Evolutionary conservation across 352 stramenopile species (phyloP), one percentile per base, ranked within the genome.

Genomic region (Pythium dissotocum): DNA sequence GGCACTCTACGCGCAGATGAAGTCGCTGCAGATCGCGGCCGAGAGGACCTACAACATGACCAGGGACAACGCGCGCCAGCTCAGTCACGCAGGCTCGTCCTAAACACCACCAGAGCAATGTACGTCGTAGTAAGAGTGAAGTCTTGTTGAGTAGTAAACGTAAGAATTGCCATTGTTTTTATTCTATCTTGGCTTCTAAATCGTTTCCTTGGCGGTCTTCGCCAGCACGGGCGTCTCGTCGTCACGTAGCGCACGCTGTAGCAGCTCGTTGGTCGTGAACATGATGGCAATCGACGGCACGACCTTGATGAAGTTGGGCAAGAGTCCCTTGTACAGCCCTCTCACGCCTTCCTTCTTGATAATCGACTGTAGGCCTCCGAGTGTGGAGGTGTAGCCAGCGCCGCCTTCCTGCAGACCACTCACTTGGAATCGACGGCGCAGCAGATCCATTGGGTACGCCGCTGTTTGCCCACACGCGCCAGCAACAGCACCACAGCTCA

Each of bases 241-340:
- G 1, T 49, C 55, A 35, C 44, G 9, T n/a, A 58, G 36, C 9
- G 55, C 57, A 26, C 82, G 80, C 65, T 91, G 80, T 53, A 93
- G 81, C 63, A 88, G 56, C 67, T 93, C 82, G 64, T 91, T 93
- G 40, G 82, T 86, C 46, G 85, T 90, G 67, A 93, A 91, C 80
- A 90, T 90, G 71, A 93, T 90, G 48, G 87, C 87, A 35, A 91
- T 86, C 32, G 83, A 91, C 59, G 84, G 87, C 63, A 91, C 79
- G 54, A 94, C 80, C 65, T 91, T 91, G 46, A 92, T 78, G 61
- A 90, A 85, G 62, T 93, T 94, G 14, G 83, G 81, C 52, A 74
- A 62, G 10, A 90, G 65, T 0, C 82, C 86, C 61, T 89, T 88
- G 74, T 90, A 93, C 49, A 94, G 76, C 0, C 77, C 87, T 14